Percentiles rank a stretch among this genome's conserved stretches.
These are phyloP conservation scores for Phialophora macrospora DNA, from an alignment of 2,329 filamentous ascomycete genomes.

Conservation along the genomic window DNA sequence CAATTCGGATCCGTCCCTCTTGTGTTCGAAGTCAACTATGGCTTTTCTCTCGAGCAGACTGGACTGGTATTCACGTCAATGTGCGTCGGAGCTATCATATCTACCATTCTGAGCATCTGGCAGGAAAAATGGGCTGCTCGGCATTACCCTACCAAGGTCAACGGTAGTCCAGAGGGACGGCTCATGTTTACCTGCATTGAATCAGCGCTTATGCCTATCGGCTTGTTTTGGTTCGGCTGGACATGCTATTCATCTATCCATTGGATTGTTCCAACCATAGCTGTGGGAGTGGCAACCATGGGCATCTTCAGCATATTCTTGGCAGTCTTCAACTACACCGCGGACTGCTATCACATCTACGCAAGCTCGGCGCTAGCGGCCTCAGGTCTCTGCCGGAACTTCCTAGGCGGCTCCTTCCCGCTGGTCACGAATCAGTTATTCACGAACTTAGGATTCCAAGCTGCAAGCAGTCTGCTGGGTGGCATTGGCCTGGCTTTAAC, in stretches of 20 bases:
- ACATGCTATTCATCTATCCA: slow-evolving; percentile 62
- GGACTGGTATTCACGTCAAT: slow-evolving; percentile 77
- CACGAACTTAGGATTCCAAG: slow-evolving; percentile 69
- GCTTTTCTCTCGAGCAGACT: slow-evolving; percentile 68
- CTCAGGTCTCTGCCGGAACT: slow-evolving; percentile 85
- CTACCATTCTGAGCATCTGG: slow-evolving; percentile 70
- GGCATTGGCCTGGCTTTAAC: slow-evolving; percentile 70
- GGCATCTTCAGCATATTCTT: slow-evolving; percentile 87
- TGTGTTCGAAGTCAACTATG: slow-evolving; percentile 70
- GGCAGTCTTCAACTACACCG: slow-evolving; percentile 88
- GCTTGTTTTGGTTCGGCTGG: slow-evolving; percentile 81
- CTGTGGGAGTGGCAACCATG: slow-evolving; percentile 75
- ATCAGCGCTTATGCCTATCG: slow-evolving; percentile 75
- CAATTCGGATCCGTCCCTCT: slow-evolving; percentile 81
- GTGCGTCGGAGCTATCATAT: slow-evolving; percentile 67
- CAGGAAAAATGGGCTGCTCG: slow-evolving; percentile 65
- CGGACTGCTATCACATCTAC: slow-evolving; percentile 84
- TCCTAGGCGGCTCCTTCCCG: slow-evolving; percentile 80
- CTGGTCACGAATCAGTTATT: slow-evolving; percentile 77
- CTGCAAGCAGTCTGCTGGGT: slow-evolving; percentile 75
- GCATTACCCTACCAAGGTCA: slow-evolving; percentile 43
- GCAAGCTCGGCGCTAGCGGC: slow-evolving; percentile 85
- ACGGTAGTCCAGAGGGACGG: slow-evolving; percentile 69
- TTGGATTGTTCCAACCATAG: slow-evolving; percentile 74
- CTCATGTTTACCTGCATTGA: slow-evolving; percentile 83